phyloP scores from a whole-genome alignment of 2,329 filamentous ascomycete genomes.

The Cordyceps farinosa region DNA sequence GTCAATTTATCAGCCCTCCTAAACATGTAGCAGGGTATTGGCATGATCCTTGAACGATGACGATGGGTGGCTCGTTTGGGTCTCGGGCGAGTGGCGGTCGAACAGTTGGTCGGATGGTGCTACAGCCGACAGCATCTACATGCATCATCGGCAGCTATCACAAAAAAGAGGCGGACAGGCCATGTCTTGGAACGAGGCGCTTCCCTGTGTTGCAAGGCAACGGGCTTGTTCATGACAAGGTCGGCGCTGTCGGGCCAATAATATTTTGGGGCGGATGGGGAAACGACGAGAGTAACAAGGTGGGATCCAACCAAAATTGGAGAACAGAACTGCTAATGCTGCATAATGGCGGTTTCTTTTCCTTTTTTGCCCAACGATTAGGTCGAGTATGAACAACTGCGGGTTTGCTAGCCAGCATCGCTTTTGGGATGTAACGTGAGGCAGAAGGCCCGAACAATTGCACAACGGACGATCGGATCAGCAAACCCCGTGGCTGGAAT shows the following conservation, averaged over 20 bases:
- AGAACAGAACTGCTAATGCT: neutral
- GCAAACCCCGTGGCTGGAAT: slow-evolving; percentile 11
- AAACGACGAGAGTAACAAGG: neutral
- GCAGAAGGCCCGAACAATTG: neutral
- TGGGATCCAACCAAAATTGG: neutral
- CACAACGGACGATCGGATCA: slow-evolving; percentile 11
- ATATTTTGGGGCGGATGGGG: neutral
- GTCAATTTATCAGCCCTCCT: too few species aligned
- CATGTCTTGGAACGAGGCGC: neutral
- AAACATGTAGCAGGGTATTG: neutral
- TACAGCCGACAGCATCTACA: neutral
- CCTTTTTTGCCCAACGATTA: neutral
- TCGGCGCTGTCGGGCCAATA: neutral
- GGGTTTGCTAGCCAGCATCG: neutral
- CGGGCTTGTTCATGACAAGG: neutral
- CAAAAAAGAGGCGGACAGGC: neutral
- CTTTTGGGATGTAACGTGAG: neutral
- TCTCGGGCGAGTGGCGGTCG: neutral
- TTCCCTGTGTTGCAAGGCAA: neutral
- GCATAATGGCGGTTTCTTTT: neutral
- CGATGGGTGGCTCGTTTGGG: neutral
- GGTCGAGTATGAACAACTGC: slow-evolving; percentile 3
- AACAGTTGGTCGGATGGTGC: neutral
- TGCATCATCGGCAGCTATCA: neutral
- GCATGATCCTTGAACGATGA: neutral